These are phyloP conservation scores for Tetrahymena thermophila DNA, from an alignment of 73 alveolate genomes.

Conservation along the genomic window DNA sequence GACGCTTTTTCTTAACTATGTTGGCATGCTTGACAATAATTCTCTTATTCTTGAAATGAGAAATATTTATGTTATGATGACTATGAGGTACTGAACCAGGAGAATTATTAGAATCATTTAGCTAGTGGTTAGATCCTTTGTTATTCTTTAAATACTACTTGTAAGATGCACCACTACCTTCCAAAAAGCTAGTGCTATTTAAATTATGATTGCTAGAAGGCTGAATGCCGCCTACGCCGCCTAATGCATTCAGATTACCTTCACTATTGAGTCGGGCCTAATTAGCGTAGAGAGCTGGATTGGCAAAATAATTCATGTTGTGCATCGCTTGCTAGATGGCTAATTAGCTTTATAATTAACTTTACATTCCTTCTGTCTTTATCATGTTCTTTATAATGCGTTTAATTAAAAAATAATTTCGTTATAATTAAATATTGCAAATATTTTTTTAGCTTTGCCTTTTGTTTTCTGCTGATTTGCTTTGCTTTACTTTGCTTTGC, in stretches of 20 bases:
- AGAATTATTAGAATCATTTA: neutral
- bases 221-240: neutral
- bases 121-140: neutral
- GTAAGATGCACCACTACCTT: neutral
- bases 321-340: constrained; percentile 1
- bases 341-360: neutral
- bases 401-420: neutral
- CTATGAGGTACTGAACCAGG: neutral
- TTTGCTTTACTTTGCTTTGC: neutral
- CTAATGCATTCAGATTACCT: neutral
- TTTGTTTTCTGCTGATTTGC: neutral
- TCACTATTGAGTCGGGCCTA: neutral
- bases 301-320: neutral
- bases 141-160: neutral
- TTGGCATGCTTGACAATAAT: neutral
- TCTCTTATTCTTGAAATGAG: neutral
- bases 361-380: neutral
- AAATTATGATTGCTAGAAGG: neutral
- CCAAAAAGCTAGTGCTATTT: neutral
- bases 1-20: constrained; percentile 16
- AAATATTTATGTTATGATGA: neutral
- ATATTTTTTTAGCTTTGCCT: neutral
- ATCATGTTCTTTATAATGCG: neutral
- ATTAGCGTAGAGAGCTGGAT: neutral
- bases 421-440: neutral